A percentile compares a stretch with the other conserved stretches of the same genome.
Conservation (phyloP, 345 rosid genomes). For the Ricinus communis region DNA sequence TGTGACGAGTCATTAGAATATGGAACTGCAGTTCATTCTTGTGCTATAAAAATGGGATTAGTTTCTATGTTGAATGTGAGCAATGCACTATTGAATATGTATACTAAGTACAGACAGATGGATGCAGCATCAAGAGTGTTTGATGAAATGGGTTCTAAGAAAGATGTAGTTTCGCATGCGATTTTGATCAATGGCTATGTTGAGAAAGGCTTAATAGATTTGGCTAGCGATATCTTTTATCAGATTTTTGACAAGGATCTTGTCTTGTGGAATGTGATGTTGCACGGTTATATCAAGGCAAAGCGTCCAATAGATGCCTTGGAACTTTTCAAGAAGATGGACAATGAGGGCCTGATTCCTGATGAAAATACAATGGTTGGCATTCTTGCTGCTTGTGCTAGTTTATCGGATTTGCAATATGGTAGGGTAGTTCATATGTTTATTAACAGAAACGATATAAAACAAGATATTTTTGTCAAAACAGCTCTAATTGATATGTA, state of each 20-base stretch:
- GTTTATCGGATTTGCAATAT: slow-evolving; percentile 22
- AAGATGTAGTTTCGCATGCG: slow-evolving; percentile 23
- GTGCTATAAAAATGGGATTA: slow-evolving; percentile 26
- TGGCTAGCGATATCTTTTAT: slow-evolving; percentile 24
- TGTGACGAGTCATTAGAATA: slow-evolving; percentile 5
- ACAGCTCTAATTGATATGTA: slow-evolving; percentile 34
- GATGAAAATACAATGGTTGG: slow-evolving; percentile 29
- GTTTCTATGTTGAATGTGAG: slow-evolving; percentile 13
- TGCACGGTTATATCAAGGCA: slow-evolving; percentile 25
- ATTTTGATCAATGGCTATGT: slow-evolving; percentile 31
- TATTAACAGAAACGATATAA: slow-evolving; percentile 21
- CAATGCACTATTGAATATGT: slow-evolving; percentile 28
- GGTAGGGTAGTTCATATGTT: slow-evolving; percentile 25
- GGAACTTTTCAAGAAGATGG: slow-evolving; percentile 29
- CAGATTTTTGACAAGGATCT: slow-evolving; percentile 21
- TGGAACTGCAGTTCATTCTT: slow-evolving; percentile 26
- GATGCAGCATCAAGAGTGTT: slow-evolving; percentile 17
- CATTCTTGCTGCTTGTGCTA: slow-evolving; percentile 29
- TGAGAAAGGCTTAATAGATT: slow-evolving; percentile 24
- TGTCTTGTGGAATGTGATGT: slow-evolving; percentile 29
- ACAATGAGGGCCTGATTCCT: slow-evolving; percentile 15
- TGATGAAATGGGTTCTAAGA: slow-evolving; percentile 18
- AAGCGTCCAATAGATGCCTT: slow-evolving; percentile 19
- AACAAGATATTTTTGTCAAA: slow-evolving; percentile 26
- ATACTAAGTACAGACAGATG: slow-evolving; percentile 21